phyloP scores from a whole-genome alignment of 257 asterid genomes.

The Solanum ahanhuiri region DNA sequence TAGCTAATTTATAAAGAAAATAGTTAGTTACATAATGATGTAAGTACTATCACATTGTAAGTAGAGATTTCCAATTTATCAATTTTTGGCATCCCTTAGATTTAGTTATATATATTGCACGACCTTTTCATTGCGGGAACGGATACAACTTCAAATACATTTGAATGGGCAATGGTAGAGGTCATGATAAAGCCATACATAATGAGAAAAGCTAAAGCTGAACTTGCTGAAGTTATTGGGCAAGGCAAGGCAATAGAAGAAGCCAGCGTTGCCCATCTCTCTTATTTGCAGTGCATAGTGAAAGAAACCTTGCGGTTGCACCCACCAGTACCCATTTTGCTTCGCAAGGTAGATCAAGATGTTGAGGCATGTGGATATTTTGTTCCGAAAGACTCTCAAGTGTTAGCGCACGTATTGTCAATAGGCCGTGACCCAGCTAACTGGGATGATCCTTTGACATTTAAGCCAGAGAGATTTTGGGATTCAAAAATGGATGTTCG shows the following conservation, averaged over 20 bases:
- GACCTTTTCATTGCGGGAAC: conserved; percentile 64
- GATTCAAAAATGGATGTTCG: conserved; percentile 35
- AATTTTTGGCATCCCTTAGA: neutral
- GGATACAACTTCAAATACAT: conserved; percentile 51
- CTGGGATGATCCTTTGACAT: conserved; percentile 47
- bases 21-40: neutral
- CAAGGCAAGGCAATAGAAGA: conserved; percentile 40
- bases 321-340: conserved; percentile 64
- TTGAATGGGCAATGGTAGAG: conserved; percentile 86
- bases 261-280: conserved; percentile 32
- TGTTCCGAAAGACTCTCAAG: conserved; percentile 41
- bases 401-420: conserved; percentile 49
- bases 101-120: conserved; percentile 7
- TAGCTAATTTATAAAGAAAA: neutral
- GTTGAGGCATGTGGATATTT: conserved; percentile 39
- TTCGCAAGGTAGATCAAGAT: conserved; percentile 40
- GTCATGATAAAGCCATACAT: conserved; percentile 36
- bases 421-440: conserved; percentile 45
- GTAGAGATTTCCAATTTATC: neutral
- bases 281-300: conserved; percentile 41
- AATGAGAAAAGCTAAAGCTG: conserved; percentile 37
- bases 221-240: conserved; percentile 43
- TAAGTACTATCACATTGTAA: neutral
- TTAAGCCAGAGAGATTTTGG: conserved; percentile 61
- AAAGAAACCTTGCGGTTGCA: conserved; percentile 59